Percentiles rank a stretch among this genome's conserved stretches.
Evolutionary conservation across 1,284 basidiomycete species (phyloP).

Genomic region (Cryptococcus sp.): DNA sequence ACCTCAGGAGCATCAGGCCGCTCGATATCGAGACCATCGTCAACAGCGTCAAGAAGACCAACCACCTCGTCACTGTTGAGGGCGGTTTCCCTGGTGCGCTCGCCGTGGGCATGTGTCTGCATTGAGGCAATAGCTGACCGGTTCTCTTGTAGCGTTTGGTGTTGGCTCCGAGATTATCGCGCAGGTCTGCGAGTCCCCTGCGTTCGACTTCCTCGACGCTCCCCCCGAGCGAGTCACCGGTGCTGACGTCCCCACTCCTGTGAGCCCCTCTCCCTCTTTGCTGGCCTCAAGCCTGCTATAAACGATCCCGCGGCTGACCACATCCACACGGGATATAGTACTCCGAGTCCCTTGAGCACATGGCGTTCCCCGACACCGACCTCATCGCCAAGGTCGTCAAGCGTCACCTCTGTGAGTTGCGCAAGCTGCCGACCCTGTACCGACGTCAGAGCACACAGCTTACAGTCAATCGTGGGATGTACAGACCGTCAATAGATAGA

Average conservation of each 20-base stretch:
- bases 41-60: constrained; percentile 96
- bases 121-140: too few relatives aligned
- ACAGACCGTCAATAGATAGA: too few relatives aligned
- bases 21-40: constrained; percentile 97
- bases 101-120: too few relatives aligned
- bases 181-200: constrained; percentile 91
- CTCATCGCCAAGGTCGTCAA: constrained; percentile 86
- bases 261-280: constrained; percentile 53
- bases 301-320: too few relatives aligned
- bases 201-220: constrained; percentile 95
- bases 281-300: neutral
- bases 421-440: too few relatives aligned
- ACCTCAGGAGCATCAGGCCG: constrained; percentile 72
- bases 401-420: constrained; percentile 67
- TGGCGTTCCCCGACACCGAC: constrained; percentile 86
- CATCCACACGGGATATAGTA: constrained; percentile 60
- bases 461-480: too few relatives aligned
- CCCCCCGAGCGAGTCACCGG: constrained; percentile 97
- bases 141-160: constrained; percentile 66
- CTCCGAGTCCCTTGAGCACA: constrained; percentile 77
- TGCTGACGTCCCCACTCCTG: constrained; percentile 91
- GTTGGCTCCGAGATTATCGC: constrained; percentile 98
- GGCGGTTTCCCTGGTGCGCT: constrained; percentile 80
- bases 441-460: too few relatives aligned
- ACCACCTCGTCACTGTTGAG: constrained; percentile 90